Evolutionary conservation across 2,329 filamentous ascomycete genomes (phyloP).

Genomic region (Cladophialophora carrionii): DNA sequence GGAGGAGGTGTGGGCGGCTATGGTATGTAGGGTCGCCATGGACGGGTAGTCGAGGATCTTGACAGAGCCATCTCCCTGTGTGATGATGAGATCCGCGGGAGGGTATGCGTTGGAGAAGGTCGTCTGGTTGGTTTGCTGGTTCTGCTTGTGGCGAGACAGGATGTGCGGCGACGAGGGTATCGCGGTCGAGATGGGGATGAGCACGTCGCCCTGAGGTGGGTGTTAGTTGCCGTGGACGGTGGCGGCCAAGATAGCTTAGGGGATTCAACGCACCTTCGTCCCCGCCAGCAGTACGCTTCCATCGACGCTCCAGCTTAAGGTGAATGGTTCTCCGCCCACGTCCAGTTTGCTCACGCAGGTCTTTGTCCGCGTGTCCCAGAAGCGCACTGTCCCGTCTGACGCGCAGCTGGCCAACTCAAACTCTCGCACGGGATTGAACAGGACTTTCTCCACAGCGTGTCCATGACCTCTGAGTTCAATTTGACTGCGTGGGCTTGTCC

Average conservation of each 20-base stretch:
- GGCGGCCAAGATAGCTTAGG: background rate
- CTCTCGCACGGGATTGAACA: conserved; percentile 55
- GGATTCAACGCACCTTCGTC: conserved; percentile 48
- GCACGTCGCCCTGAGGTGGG: conserved; percentile 49
- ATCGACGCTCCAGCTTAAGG: conserved; percentile 54
- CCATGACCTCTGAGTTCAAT: conserved; percentile 55
- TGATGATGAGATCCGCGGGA: conserved; percentile 56
- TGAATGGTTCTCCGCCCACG: conserved; percentile 56
- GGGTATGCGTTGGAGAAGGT: conserved; percentile 52
- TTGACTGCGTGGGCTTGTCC: conserved; percentile 51
- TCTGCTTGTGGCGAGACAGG: conserved; percentile 50
- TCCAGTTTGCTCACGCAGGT: conserved; percentile 53
- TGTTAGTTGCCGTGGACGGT: conserved; percentile 7
- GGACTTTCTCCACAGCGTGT: conserved; percentile 53
- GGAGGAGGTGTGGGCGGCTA: conserved; percentile 55
- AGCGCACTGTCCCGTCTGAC: conserved; percentile 54
- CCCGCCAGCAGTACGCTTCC: conserved; percentile 53
- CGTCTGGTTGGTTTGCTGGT: conserved; percentile 54
- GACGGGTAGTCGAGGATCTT: conserved; percentile 54
- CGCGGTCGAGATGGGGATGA: conserved; percentile 52
- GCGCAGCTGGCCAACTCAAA: conserved; percentile 56
- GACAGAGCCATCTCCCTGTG: conserved; percentile 55
- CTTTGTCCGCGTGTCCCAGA: conserved; percentile 57
- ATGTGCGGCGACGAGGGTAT: conserved; percentile 46
- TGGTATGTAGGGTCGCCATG: conserved; percentile 50